Evolutionary conservation across 768 basidiomycete species (phyloP).

Genomic region (Hygrocybe punicea): DNA sequence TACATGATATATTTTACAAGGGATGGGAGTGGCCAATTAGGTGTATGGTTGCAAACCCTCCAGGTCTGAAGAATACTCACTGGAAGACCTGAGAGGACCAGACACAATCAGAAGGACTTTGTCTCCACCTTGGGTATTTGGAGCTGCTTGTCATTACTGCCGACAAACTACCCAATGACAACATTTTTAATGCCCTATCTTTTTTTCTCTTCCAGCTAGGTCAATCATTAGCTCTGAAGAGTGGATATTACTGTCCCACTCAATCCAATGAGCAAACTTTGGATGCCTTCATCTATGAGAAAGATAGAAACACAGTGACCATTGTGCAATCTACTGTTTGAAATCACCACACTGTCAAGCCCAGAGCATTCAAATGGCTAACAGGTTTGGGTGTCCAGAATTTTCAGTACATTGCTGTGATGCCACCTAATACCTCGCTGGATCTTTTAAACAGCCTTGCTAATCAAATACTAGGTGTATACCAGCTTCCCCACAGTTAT

Average conservation of each 20-base stretch:
- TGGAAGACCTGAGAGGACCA: conserved; percentile 8
- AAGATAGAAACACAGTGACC: conserved; percentile 11
- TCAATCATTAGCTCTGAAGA: conserved; percentile 8
- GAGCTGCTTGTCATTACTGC: conserved; percentile 7
- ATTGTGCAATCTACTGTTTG: conserved; percentile 13
- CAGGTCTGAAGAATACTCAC: conserved; percentile 12
- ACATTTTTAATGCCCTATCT: conserved; percentile 8
- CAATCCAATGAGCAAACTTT: conserved; percentile 10
- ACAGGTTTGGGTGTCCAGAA: conserved; percentile 1
- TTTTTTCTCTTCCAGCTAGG: conserved; percentile 8
- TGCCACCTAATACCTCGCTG: conserved; percentile 1
- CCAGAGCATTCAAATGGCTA: conserved; percentile 9
- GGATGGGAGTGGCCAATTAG: conserved; percentile 15
- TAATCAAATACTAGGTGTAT: no score
- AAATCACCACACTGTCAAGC: conserved; percentile 7
- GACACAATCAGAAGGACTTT: not conserved
- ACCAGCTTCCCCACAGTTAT: no score
- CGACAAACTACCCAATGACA: conserved; percentile 6
- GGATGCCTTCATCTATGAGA: conserved; percentile 16
- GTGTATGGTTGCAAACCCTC: conserved; percentile 5
- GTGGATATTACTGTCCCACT: conserved; percentile 15
- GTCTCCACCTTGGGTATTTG: not conserved
- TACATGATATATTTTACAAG: conserved; percentile 13
- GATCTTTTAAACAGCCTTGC: not conserved
- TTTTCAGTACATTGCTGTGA: conserved; percentile 9